These are phyloP conservation scores for Eremochloa ophiuroides DNA, from an alignment of 176 grass and related monocot genomes.

Conservation along the genomic window DNA sequence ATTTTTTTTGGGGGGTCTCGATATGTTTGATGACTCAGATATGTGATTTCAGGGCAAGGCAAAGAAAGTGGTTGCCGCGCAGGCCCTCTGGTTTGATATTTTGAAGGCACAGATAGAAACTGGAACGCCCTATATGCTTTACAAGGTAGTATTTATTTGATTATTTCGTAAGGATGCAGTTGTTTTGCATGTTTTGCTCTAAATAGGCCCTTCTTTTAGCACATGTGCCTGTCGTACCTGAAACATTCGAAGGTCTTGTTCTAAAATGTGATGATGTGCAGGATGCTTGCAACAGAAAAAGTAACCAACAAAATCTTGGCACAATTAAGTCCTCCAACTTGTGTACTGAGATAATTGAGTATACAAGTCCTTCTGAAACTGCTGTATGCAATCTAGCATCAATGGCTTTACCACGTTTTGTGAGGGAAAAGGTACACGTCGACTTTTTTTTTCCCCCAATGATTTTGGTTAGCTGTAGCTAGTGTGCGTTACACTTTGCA, in stretches of 20 bases:
- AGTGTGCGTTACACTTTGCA: neutral
- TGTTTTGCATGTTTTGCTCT: neutral
- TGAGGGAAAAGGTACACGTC: constrained; percentile 79
- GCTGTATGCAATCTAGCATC: constrained; percentile 94
- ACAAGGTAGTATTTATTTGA: constrained; percentile 55
- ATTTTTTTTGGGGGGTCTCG: neutral
- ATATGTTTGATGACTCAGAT: neutral
- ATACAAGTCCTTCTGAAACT: constrained; percentile 80
- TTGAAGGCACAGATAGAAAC: constrained; percentile 98
- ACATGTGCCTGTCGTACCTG: neutral
- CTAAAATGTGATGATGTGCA: constrained; percentile 27
- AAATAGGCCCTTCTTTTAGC: neutral
- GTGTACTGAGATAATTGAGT: constrained; percentile 97
- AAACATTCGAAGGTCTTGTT: neutral
- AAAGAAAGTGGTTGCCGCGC: constrained; percentile 83
- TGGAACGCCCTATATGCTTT: constrained; percentile 99
- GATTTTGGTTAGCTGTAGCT: neutral
- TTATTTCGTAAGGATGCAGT: neutral
- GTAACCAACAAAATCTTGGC: constrained; percentile 95
- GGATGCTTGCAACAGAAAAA: constrained; percentile 99
- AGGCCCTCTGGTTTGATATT: constrained; percentile 95
- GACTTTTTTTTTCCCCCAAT: no score
- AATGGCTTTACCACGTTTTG: constrained; percentile 95
- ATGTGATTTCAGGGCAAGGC: constrained; percentile 70
- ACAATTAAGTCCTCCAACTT: constrained; percentile 98